Percentiles rank a stretch among this genome's conserved stretches.
phyloP scores from a whole-genome alignment of 2,329 filamentous ascomycete species.

The Fusarium proliferatum region DNA sequence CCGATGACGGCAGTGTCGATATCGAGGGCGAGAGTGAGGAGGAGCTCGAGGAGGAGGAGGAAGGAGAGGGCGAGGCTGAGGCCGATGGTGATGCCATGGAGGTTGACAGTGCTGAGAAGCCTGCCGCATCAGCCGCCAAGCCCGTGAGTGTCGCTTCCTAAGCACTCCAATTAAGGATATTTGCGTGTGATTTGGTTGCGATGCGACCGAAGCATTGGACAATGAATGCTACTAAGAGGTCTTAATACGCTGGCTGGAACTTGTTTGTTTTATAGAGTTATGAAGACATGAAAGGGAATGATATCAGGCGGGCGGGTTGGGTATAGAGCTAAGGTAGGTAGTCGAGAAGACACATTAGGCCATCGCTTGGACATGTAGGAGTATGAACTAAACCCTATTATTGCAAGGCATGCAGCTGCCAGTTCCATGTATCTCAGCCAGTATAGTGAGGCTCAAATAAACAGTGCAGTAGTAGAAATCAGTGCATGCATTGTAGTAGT shows the following conservation, averaged over 20 bases:
- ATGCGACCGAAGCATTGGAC: constrained; percentile 34
- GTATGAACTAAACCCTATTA: constrained; percentile 10
- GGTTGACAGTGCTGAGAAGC: constrained; percentile 57
- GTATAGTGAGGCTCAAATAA: neutral
- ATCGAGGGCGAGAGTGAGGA: constrained; percentile 82
- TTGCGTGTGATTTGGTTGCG: constrained; percentile 20
- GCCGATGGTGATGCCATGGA: constrained; percentile 61
- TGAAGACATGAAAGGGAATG: constrained; percentile 48
- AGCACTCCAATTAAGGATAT: neutral
- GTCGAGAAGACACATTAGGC: constrained; percentile 30
- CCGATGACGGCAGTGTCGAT: constrained; percentile 81
- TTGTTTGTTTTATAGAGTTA: constrained; percentile 46
- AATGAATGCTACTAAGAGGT: constrained; percentile 34
- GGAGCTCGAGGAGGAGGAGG: constrained; percentile 76
- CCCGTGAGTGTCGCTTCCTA: constrained; percentile 52
- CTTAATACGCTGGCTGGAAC: constrained; percentile 30
- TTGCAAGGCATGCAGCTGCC: constrained; percentile 29
- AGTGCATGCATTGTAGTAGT: neutral
- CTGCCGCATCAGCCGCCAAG: constrained; percentile 47
- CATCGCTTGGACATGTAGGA: constrained; percentile 3
- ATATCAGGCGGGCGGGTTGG: constrained; percentile 39
- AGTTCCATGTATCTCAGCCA: neutral
- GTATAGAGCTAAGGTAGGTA: constrained; percentile 26
- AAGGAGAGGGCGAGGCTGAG: constrained; percentile 60
- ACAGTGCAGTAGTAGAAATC: neutral